phyloP scores from a whole-genome alignment of 1,139 yeast genomes.

The Groenewaldozyma auringiensis region DNA sequence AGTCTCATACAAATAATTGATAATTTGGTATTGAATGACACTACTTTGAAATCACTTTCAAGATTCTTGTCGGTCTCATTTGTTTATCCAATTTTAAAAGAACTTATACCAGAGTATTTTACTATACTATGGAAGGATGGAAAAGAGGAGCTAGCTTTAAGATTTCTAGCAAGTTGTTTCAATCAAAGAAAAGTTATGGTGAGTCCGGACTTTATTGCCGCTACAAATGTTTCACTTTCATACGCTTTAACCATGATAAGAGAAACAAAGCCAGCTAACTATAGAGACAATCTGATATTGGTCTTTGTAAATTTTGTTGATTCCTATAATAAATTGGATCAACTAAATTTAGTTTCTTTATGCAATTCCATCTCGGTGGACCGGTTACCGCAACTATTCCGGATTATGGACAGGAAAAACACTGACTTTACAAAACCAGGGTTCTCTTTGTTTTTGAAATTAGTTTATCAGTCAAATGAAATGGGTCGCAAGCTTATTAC shows the following conservation, averaged over 20 bases:
- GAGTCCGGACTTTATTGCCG: background rate
- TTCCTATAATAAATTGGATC: background rate
- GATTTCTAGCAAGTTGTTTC: background rate
- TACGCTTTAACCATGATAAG: background rate
- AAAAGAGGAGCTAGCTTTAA: background rate
- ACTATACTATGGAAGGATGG: background rate
- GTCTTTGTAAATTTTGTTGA: background rate
- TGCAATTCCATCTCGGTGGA: background rate
- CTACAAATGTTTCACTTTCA: background rate
- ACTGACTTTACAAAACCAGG: background rate
- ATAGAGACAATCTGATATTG: background rate
- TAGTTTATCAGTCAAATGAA: slow-evolving; percentile 16
- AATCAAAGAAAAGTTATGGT: background rate
- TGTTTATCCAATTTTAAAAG: background rate
- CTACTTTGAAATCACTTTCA: background rate
- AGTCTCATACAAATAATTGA: background rate
- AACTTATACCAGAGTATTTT: background rate
- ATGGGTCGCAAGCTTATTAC: slow-evolving; percentile 16
- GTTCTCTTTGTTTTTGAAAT: slow-evolving; percentile 9
- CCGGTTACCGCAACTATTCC: background rate
- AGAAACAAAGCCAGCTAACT: background rate
- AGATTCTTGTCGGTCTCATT: background rate
- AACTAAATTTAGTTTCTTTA: background rate
- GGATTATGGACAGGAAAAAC: background rate
- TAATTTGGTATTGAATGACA: background rate